phyloP scores from a whole-genome alignment of 352 stramenopile species.

The Elongisporangium anandrum region DNA sequence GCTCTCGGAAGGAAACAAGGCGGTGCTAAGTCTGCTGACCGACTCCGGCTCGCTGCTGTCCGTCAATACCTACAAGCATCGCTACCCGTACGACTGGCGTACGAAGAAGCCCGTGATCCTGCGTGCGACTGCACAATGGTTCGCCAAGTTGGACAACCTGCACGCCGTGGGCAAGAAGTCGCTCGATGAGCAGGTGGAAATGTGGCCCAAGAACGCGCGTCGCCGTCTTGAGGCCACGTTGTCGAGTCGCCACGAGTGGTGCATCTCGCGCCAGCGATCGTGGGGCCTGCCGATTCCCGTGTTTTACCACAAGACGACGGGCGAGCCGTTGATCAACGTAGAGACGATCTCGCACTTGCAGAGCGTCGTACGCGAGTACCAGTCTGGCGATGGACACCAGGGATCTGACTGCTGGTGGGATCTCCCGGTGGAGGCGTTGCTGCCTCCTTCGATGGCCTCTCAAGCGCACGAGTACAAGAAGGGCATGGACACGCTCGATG shows the following conservation, averaged over 20 bases:
- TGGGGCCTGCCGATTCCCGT: slow-evolving; percentile 99
- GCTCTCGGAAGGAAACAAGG: slow-evolving; percentile 89
- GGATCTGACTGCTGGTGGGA: slow-evolving; percentile 97
- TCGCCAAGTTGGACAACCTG: slow-evolving; percentile 94
- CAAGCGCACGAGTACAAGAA: slow-evolving; percentile 91
- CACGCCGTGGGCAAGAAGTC: slow-evolving; percentile 68
- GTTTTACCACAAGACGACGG: slow-evolving; percentile 92
- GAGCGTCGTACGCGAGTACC: slow-evolving; percentile 41
- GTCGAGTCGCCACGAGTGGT: slow-evolving; percentile 94
- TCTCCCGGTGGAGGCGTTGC: slow-evolving; percentile 68
- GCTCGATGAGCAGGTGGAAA: slow-evolving; percentile 78
- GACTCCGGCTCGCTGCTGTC: slow-evolving; percentile 81
- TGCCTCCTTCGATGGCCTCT: slow-evolving; percentile 50
- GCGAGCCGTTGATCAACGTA: slow-evolving; percentile 89
- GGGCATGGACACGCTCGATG: slow-evolving; percentile 98
- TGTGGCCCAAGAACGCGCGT: slow-evolving; percentile 87
- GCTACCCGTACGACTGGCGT: slow-evolving; percentile 99
- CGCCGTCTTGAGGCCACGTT: slow-evolving; percentile 85
- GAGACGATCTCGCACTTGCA: slow-evolving; percentile 90
- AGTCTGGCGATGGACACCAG: slow-evolving; percentile 54
- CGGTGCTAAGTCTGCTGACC: slow-evolving; percentile 88
- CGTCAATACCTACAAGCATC: slow-evolving; percentile 88
- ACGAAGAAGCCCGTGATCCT: slow-evolving; percentile 99
- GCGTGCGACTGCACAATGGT: slow-evolving; percentile 98
- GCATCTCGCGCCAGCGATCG: slow-evolving; percentile 96